phyloP scores from a whole-genome alignment of 208 protist species.

The Trypanosoma congolense region DNA sequence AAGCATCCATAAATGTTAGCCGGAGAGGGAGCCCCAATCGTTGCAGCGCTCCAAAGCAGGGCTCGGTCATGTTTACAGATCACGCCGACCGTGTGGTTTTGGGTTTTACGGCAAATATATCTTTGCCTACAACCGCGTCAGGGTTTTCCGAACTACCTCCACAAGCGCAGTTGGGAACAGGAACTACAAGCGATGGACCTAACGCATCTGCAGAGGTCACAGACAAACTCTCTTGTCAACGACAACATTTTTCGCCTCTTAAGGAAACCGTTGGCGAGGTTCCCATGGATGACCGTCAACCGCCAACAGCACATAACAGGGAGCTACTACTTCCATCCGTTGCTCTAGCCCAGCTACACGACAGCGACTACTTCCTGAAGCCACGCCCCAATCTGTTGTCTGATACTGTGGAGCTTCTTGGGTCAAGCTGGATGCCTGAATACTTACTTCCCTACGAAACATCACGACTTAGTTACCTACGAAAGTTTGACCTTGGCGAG shows the following conservation, averaged over 20 bases:
- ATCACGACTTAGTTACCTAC: slow-evolving; percentile 19
- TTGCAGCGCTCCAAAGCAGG: neutral
- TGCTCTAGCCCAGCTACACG: slow-evolving; percentile 11
- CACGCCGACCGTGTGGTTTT: slow-evolving; percentile 9
- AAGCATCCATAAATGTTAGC: neutral
- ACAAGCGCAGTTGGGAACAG: neutral
- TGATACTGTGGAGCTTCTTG: neutral
- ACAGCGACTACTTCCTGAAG: slow-evolving; percentile 1
- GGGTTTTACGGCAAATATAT: slow-evolving; percentile 13
- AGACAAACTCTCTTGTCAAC: too few species aligned
- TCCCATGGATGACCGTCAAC: neutral
- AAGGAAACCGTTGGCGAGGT: neutral
- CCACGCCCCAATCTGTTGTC: neutral
- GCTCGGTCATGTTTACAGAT: slow-evolving; percentile 17
- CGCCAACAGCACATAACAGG: neutral
- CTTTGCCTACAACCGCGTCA: slow-evolving; percentile 2
- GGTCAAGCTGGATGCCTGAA: slow-evolving; percentile 5
- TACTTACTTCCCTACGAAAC: slow-evolving; percentile 21
- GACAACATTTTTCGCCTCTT: neutral
- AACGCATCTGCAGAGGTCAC: too few species aligned
- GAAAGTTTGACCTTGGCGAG: slow-evolving; percentile 8
- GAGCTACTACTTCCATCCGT: slow-evolving; percentile 12
- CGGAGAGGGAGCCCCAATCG: neutral
- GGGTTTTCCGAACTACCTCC: neutral
- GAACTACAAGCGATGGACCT: neutral